These are phyloP conservation scores for Trematosphaeria pertusa DNA, from an alignment of 2,329 filamentous ascomycete genomes.

Conservation along the genomic window DNA sequence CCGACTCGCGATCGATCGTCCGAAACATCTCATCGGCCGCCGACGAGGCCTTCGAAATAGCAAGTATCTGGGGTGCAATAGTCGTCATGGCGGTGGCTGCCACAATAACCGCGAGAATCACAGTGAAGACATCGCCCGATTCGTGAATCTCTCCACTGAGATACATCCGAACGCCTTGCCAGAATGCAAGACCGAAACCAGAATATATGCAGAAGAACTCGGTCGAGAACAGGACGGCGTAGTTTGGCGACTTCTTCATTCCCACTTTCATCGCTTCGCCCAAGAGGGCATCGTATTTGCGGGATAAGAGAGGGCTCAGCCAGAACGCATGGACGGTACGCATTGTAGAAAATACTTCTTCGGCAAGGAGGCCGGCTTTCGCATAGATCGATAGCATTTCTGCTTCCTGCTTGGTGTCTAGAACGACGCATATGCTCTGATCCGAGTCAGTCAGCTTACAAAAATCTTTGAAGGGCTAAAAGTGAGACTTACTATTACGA, in stretches of 20 bases:
- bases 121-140: constrained; percentile 45
- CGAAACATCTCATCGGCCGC: constrained; percentile 43
- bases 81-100: constrained; percentile 76
- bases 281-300: constrained; percentile 54
- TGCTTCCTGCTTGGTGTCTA: constrained; percentile 47
- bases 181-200: constrained; percentile 57
- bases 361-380: constrained; percentile 55
- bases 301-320: constrained; percentile 51
- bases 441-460: no score
- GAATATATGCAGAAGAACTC: constrained; percentile 53
- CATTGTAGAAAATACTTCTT: constrained; percentile 60
- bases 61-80: constrained; percentile 88
- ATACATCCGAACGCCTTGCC: constrained; percentile 65
- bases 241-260: constrained; percentile 53
- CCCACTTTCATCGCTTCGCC: constrained; percentile 52
- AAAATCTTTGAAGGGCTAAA: not conserved
- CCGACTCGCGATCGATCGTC: constrained; percentile 80
- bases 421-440: constrained; percentile 38
- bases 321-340: constrained; percentile 58
- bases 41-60: constrained; percentile 51
- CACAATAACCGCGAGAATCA: constrained; percentile 44
- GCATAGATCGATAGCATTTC: constrained; percentile 52
- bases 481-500: constrained; percentile 19
- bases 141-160: constrained; percentile 56
- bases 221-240: constrained; percentile 51